Evolutionary conservation across 768 basidiomycete species (phyloP).

Genomic region (Dioszegia aurantiaca): DNA sequence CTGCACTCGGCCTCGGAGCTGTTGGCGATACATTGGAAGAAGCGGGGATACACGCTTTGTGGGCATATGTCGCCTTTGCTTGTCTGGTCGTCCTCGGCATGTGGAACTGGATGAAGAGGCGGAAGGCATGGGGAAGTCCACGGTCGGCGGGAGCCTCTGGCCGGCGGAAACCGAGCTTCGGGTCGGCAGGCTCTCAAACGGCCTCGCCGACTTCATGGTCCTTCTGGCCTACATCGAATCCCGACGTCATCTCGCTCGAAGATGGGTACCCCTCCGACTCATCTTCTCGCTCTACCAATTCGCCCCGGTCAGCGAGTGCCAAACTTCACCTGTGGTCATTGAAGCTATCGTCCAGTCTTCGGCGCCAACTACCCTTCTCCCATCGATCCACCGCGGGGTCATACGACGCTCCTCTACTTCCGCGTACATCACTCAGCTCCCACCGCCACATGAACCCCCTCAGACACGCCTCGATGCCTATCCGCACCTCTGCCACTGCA

Average conservation of each 20-base stretch:
- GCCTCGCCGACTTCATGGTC: constrained; percentile 10
- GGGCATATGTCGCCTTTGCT: constrained; percentile 39
- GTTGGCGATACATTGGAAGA: constrained; percentile 28
- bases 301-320: constrained; percentile 4
- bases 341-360: constrained; percentile 14
- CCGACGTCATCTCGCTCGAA: constrained; percentile 1
- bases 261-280: constrained; percentile 6
- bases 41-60: constrained; percentile 41
- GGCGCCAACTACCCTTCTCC: constrained; percentile 9
- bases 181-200: not conserved
- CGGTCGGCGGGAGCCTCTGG: not conserved
- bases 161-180: constrained; percentile 20
- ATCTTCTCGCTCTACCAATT: constrained; percentile 1
- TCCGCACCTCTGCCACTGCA: constrained; percentile 1
- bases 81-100: constrained; percentile 28
- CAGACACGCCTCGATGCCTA: constrained; percentile 12
- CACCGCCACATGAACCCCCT: not conserved
- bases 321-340: constrained; percentile 18
- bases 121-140: not conserved
- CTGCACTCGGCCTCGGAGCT: not conserved
- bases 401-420: constrained; percentile 4
- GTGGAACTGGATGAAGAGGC: constrained; percentile 26
- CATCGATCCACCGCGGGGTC: not conserved
- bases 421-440: not conserved
- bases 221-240: not conserved